These are phyloP conservation scores for Aspergillus phoenicis DNA, from an alignment of 2,329 filamentous ascomycete species.

Conservation along the genomic window DNA sequence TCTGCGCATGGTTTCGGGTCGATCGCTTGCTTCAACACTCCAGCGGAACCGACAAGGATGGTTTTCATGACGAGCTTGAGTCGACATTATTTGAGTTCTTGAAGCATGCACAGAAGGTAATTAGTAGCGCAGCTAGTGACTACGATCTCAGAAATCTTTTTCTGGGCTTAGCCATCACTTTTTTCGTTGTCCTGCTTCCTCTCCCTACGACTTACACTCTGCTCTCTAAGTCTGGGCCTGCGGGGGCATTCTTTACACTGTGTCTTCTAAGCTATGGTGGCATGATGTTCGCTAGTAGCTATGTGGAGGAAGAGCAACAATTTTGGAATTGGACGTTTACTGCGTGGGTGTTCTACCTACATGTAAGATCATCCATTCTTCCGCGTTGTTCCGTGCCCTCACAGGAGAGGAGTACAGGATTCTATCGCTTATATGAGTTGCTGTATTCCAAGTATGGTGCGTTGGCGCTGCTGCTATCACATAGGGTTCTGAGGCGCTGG, in stretches of 20 bases:
- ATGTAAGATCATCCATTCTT: constrained; percentile 36
- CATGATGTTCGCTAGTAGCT: constrained; percentile 98
- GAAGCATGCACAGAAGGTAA: constrained; percentile 70
- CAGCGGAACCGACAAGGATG: constrained; percentile 6
- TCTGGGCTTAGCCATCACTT: constrained; percentile 40
- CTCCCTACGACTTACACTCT: constrained; percentile 32
- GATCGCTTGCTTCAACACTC: constrained; percentile 25
- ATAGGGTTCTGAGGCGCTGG: constrained; percentile 76
- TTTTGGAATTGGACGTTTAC: constrained; percentile 91
- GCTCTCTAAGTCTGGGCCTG: constrained; percentile 30
- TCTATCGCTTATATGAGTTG: not conserved
- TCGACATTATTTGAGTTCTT: constrained; percentile 59
- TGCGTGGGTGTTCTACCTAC: constrained; percentile 52
- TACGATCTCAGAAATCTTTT: constrained; percentile 68
- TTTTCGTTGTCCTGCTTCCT: constrained; percentile 47
- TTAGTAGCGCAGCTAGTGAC: constrained; percentile 90
- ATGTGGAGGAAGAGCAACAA: constrained; percentile 96
- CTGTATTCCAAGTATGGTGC: constrained; percentile 24
- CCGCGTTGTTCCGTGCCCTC: not conserved
- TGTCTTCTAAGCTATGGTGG: constrained; percentile 67
- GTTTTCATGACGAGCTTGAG: constrained; percentile 25
- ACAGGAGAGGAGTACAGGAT: not conserved
- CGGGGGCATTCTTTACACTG: constrained; percentile 47
- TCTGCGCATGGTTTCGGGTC: constrained; percentile 67
- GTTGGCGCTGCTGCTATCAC: constrained; percentile 58